Base-by-base conservation (phyloP, 176 grass and related monocot genomes). In the Hordeum marinum region DNA sequence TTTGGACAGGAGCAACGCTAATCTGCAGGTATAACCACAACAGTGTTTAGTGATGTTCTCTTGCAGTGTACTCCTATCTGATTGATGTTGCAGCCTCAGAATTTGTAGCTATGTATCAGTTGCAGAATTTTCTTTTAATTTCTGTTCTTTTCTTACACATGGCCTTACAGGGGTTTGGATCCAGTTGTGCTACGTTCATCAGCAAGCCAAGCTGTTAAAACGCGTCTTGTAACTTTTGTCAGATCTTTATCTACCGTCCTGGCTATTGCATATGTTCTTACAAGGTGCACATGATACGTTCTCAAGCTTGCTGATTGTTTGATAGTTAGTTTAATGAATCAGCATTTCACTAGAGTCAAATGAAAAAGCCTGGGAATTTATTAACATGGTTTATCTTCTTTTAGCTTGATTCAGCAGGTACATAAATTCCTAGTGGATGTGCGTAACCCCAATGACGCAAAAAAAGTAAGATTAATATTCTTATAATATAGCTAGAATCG, bases 181-280 rank as follows among this genome's bases (percentile, higher is more conserved):
- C 93, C 86, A 82, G 68, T 94, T 80, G 75, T 94, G 67, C 83
- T 99, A 40, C 91, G 88, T 73, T 84, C 88, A 87, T 86, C 90
- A 85, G 83, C 91, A 66, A 96, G 91, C 70, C 93, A 96, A 90
- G 96, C 90, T 79, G 90, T 99, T 42, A 99, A 99, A 90, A 72
- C 76, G 0, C 87, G 96, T n/a, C 71, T 95, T 57, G n/a, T 95
- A 40, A 92, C 87, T 68, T 98, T 98, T 67, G 72, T 98, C 61
- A 95, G 90, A 92, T 95, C 91, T 83, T 88, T 98, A 55, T 98
- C 96, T 72, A 86, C 96, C 83, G 93, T 95, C 67, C 68, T 98
- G 78, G 87, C 93, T 78, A 32, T 90, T 88, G 81, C 96, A 24
- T 98, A 90, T 89, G 92, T 92, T 87, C 75, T 95, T 40, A 94